phyloP scores from a whole-genome alignment of 257 asterid genomes.

The Solanum pimpinellifolium region DNA sequence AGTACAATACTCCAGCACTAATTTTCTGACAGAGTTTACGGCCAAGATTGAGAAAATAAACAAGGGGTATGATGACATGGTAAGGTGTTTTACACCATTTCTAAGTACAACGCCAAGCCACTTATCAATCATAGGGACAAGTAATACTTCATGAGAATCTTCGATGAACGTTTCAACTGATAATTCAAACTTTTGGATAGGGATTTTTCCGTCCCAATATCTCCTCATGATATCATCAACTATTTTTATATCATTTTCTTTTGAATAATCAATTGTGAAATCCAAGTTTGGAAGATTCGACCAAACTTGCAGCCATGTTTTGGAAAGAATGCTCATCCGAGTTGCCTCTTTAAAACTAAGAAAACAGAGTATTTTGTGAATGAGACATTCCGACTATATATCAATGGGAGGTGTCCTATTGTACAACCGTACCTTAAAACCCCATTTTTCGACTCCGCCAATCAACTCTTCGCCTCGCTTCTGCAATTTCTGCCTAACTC shows the following conservation, averaged over 20 bases:
- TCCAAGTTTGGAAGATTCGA: background rate
- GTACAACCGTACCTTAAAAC: background rate
- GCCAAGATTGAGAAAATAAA: background rate
- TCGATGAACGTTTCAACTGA: too few relatives aligned
- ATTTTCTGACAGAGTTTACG: background rate
- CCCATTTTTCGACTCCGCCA: background rate
- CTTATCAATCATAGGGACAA: background rate
- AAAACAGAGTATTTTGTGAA: background rate
- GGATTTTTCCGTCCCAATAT: background rate
- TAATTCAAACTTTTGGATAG: background rate
- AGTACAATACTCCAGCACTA: background rate
- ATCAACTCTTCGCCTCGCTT: background rate
- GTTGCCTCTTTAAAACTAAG: background rate
- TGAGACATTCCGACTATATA: background rate
- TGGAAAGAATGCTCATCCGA: background rate
- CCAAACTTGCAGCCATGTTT: background rate
- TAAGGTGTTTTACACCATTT: background rate
- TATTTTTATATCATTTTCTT: background rate
- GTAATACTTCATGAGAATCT: too few relatives aligned
- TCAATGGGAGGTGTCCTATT: background rate
- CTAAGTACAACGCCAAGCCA: background rate
- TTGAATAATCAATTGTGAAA: background rate
- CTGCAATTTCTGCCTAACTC: background rate
- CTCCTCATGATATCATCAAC: background rate
- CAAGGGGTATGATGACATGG: background rate